Evolutionary conservation across 345 rosid species (phyloP), one percentile per base, ranked within the genome.

Genomic region (Pseudoturritis turrita): DNA sequence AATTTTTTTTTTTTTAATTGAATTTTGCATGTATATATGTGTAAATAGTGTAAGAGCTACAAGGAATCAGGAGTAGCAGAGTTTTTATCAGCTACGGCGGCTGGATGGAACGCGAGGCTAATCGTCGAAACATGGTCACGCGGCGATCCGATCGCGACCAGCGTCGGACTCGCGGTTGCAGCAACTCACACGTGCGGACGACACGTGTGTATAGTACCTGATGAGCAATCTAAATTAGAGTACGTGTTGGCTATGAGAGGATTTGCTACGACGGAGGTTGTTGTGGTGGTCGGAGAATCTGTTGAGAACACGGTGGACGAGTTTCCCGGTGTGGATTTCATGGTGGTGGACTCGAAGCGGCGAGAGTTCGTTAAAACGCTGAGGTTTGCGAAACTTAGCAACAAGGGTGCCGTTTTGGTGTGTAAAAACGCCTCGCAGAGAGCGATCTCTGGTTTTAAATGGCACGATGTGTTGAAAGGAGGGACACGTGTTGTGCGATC

Each of bases 11-110:
- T 7, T 25, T 10, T 25, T 33, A 1, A 1, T 17, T 35, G 3
- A 21, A 12, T 59, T 55, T n/a, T 74, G 62, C 35, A 76, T 50
- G 37, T n/a, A 22, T 23, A 6, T 13, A 26, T 35, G 28, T 63
- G 10, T 72, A 28, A 70, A 23, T 81, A 93, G 98, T 81, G 88
- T 72, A 70, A 63, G 57, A 75, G 70, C 60, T 70, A 67, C 62
- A 61, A 77, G 40, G 94, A 87, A 41, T 87, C 94, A 4, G 90
- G 88, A 2, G 89, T 81, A 0, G 77, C 96, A 0, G 97, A 93
- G 86, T 78, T 93, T 11, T 79, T 90, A 22, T 85, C 98, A 0
- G 96, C 98, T 43, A 89, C 84, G 77, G 98, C 97, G 0, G 97
- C 97, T 7, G 98, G 98, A 17, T 90, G 96, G 96, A 88, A 86